Evolutionary conservation across 2,329 filamentous ascomycete species (phyloP).

Genomic region (Hymenoscyphus fraxineus): DNA sequence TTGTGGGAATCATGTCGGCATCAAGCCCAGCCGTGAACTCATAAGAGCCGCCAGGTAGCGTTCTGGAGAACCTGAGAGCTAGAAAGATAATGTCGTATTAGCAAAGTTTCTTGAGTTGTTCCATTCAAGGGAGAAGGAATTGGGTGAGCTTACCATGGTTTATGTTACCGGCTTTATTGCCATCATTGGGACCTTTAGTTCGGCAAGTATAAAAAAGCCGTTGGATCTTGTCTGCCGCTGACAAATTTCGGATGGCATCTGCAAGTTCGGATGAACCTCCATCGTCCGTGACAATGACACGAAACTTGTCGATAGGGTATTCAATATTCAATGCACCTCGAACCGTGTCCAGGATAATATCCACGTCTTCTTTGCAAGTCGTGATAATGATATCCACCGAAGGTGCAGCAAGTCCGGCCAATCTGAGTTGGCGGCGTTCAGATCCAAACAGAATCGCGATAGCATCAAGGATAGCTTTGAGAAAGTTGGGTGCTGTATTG

Average conservation of each 20-base stretch:
- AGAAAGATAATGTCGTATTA: too few species aligned
- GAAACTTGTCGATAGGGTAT: conserved; percentile 50
- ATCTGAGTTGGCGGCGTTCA: conserved; percentile 47
- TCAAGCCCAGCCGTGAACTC: conserved; percentile 61
- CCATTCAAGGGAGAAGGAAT: too few species aligned
- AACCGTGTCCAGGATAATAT: conserved; percentile 54
- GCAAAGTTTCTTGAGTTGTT: too few species aligned
- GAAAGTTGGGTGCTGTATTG: too few species aligned
- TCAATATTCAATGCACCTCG: conserved; percentile 52
- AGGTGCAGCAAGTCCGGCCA: conserved; percentile 47
- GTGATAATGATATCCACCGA: conserved; percentile 56
- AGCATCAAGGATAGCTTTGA: too few species aligned
- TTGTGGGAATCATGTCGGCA: conserved; percentile 65
- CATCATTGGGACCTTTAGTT: too few species aligned
- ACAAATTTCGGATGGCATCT: too few species aligned
- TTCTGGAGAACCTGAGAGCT: too few species aligned
- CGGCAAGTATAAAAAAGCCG: too few species aligned
- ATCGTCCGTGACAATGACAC: conserved; percentile 55
- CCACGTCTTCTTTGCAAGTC: conserved; percentile 54
- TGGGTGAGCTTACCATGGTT: conserved; percentile 37
- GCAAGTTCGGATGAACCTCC: conserved; percentile 43
- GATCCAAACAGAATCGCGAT: too few species aligned
- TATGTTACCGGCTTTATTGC: conserved; percentile 9
- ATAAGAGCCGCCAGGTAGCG: conserved; percentile 39
- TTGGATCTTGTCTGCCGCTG: too few species aligned